Evolutionary conservation across 441 rosid species (phyloP).

Genomic region (Corymbia calophylla): DNA sequence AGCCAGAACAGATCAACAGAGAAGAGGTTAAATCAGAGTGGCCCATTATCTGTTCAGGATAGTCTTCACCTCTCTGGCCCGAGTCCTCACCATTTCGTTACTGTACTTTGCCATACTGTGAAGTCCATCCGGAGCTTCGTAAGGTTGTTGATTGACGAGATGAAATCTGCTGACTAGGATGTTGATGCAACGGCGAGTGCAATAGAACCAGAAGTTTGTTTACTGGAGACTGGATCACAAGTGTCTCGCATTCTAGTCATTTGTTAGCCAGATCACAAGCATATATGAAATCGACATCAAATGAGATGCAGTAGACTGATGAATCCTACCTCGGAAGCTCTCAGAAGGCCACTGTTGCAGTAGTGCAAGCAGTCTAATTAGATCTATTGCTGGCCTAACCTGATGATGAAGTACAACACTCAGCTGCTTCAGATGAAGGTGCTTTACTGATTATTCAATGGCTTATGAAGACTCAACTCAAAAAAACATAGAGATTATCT

Average conservation of each 20-base stretch:
- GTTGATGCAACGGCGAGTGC: slow-evolving; percentile 39
- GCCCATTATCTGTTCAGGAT: slow-evolving; percentile 10
- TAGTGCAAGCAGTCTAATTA: background rate
- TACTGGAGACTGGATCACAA: slow-evolving; percentile 40
- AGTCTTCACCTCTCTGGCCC: background rate
- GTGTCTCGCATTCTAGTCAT: slow-evolving; percentile 59
- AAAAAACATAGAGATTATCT: background rate
- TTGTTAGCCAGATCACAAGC: slow-evolving; percentile 19
- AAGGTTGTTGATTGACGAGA: slow-evolving; percentile 46
- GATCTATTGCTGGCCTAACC: background rate
- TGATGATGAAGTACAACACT: background rate
- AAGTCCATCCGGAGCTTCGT: slow-evolving; percentile 61
- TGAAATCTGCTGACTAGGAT: slow-evolving; percentile 67
- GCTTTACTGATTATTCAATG: background rate
- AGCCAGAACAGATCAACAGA: slow-evolving; percentile 16
- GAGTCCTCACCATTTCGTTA: background rate
- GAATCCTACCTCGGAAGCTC: background rate
- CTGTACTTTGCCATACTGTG: too few relatives aligned
- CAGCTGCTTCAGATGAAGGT: background rate
- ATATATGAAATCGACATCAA: background rate
- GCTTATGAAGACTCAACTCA: background rate
- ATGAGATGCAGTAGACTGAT: background rate
- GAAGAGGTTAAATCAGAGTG: slow-evolving; percentile 15
- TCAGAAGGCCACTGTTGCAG: background rate
- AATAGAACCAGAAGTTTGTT: slow-evolving; percentile 31